Base-by-base conservation (phyloP, 257 asterid species). In the Nicotiana tabacum region DNA sequence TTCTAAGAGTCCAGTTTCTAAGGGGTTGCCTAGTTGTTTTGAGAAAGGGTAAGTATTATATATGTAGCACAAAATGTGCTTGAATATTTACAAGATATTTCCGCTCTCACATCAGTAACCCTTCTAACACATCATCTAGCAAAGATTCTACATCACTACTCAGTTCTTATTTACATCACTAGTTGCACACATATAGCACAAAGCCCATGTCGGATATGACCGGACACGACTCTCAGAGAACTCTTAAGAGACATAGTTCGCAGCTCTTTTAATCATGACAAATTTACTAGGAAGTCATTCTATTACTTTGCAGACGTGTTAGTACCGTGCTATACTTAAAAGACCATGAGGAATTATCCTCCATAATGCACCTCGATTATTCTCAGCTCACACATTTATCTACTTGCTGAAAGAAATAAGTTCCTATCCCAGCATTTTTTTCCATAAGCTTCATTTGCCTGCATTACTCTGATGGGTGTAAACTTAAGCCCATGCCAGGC, bases 261-360 rank as follows among this genome's bases (percentile, higher is more conserved):
- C 16, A 6, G 79, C 61, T 46, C 39, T 37, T 43, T 70, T 43
- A 32, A 43, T 43, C n/a, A 24, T 13, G 39, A 72, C 5, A 53
- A 46, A 72, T 21, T 46, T 72, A 72, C 39, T 72, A 21, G 15
- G 15, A 48, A 24, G 13, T 74, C 79, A 74, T 12, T 74, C 61
- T 46, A 74, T 60, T 46, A 24, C 79, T 72, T 46, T 58, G 13
- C 48, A 12, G 60, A 37, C 21, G 32, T 46, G 21, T 72, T 72
- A 24, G 78, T 21, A 43, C 27, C 0, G 7, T 24, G 60, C 37
- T 72, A 43, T 43, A 72, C 78, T 46, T 72, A 46, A 46, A 21
- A 24, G 79, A 9, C 51, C 61, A 72, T 24, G 79, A 72, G 79
- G 79, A 72, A 72, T 72, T 12, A 48, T 18, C 79, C 79, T 74